Percentiles rank a stretch among this genome's conserved stretches.
Conservation (phyloP, 2,329 filamentous ascomycete genomes). For the Seiridium cupressi region DNA sequence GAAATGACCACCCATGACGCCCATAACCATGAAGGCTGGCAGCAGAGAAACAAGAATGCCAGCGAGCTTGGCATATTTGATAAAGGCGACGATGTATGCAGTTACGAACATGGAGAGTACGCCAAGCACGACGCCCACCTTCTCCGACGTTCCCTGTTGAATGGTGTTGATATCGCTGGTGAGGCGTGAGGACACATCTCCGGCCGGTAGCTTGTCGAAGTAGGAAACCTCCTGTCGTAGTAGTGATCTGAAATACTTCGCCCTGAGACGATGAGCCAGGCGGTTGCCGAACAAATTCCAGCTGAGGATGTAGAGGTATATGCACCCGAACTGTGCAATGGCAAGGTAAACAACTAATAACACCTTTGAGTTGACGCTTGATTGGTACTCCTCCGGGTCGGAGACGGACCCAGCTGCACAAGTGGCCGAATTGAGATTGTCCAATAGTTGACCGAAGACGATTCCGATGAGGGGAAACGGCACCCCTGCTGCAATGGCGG, state of each 20-base stretch:
- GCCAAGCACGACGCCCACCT: slow-evolving; percentile 57
- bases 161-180: slow-evolving; percentile 60
- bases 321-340: slow-evolving; percentile 54
- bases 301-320: slow-evolving; percentile 56
- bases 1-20: slow-evolving; percentile 48
- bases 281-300: slow-evolving; percentile 58
- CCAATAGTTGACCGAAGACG: slow-evolving; percentile 62
- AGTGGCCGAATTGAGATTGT: slow-evolving; percentile 58
- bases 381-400: slow-evolving; percentile 30
- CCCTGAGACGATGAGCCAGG: slow-evolving; percentile 54
- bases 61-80: slow-evolving; percentile 55
- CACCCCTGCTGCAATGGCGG: slow-evolving; percentile 56
- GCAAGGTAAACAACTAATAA: slow-evolving; percentile 58
- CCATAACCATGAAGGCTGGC: slow-evolving; percentile 56
- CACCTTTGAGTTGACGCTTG: slow-evolving; percentile 47
- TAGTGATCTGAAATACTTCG: slow-evolving; percentile 51
- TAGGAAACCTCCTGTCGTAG: slow-evolving; percentile 56
- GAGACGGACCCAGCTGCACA: slow-evolving; percentile 36
- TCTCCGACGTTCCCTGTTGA: slow-evolving; percentile 59
- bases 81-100: slow-evolving; percentile 60
- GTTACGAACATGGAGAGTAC: slow-evolving; percentile 59
- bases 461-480: slow-evolving; percentile 64
- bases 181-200: slow-evolving; percentile 55
- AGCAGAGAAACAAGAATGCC: slow-evolving; percentile 56
- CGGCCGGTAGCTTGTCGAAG: slow-evolving; percentile 55